Base-by-base conservation (phyloP, 805 yeast species). In the Ogataea neopini region DNA sequence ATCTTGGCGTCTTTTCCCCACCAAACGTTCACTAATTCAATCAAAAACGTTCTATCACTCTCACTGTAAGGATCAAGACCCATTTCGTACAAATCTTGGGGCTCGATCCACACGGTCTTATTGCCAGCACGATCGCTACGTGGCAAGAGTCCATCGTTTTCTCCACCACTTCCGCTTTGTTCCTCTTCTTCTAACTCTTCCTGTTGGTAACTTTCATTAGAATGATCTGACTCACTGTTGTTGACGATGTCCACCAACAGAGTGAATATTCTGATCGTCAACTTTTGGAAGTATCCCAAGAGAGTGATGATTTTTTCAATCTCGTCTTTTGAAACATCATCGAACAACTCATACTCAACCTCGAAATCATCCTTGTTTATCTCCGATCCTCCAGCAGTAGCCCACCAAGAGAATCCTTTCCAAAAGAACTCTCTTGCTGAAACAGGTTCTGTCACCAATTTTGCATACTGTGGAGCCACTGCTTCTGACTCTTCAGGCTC, bases 351-450 rank as follows among this genome's bases (percentile, higher is more conserved):
- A 41, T 44, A 49, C 38, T 76, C 80, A 15, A 68, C 49, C 25
- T 67, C 71, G 29, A 62, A 66, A 34, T 74, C 76, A 23, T 68
- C 71, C 39, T 69, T 50, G 67, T 17, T 60, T 19, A 62, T 64
- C 13, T 71, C 69, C 34, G 75, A 72, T 49, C 83, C 86, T 7
- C 94, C 96, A 1, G 94, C 92, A 25, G 86, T 77, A 2, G 96
- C 96, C 89, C 92, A 87, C 94, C 94, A 87, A 17, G 86, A 69
- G 49, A 86, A 76, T 0, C 90, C 90, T 45, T 77, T 72, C 86
- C 87, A 83, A 1, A 83, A 69, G 34, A 77, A 69, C 54, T 81
- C 83, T 45, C 72, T 70, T 77, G 86, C 75, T 1, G 85, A 73
- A 18, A 73, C 62, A 1, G 81, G 71, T 42, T 76, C 80, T 1